phyloP scores from a whole-genome alignment of 1,139 yeast species.

The Casaregolazyma suthepensis region DNA sequence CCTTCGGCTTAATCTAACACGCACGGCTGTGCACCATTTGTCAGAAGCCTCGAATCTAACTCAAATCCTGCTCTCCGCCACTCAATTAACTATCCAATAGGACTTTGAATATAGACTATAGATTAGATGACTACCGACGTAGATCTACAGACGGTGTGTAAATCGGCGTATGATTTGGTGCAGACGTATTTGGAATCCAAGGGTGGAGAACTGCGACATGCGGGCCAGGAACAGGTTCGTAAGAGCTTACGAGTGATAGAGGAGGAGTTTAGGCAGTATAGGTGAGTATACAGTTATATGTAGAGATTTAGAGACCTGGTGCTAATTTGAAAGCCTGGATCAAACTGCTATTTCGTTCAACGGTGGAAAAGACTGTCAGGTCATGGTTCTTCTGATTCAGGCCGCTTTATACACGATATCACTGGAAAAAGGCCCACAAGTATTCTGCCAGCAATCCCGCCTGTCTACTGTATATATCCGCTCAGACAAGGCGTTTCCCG shows the following conservation, averaged over 20 bases:
- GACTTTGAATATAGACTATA: background rate
- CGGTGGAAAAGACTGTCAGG: conserved; percentile 89
- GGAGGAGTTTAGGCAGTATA: background rate
- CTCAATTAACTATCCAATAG: background rate
- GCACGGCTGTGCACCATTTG: background rate
- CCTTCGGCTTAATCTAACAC: background rate
- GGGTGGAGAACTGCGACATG: background rate
- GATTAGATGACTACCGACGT: background rate
- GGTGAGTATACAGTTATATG: background rate
- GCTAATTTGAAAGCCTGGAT: conserved; percentile 31
- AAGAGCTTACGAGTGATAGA: conserved; percentile 3
- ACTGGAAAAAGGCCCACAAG: background rate
- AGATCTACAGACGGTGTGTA: background rate
- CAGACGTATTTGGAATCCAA: conserved; percentile 1
- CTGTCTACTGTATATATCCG: conserved; percentile 60
- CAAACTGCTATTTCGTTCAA: conserved; percentile 74
- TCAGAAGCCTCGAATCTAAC: background rate
- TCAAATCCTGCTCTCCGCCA: background rate
- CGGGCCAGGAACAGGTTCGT: conserved; percentile 4
- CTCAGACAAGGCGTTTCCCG: conserved; percentile 59
- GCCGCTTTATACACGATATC: conserved; percentile 44
- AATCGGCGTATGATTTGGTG: conserved; percentile 4
- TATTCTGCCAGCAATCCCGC: conserved; percentile 22
- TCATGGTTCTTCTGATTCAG: conserved; percentile 62
- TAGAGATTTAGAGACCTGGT: background rate